Evolutionary conservation across 2,329 filamentous ascomycete genomes (phyloP), one percentile per base, ranked within the genome.

Genomic region (Fusarium euwallaceae): DNA sequence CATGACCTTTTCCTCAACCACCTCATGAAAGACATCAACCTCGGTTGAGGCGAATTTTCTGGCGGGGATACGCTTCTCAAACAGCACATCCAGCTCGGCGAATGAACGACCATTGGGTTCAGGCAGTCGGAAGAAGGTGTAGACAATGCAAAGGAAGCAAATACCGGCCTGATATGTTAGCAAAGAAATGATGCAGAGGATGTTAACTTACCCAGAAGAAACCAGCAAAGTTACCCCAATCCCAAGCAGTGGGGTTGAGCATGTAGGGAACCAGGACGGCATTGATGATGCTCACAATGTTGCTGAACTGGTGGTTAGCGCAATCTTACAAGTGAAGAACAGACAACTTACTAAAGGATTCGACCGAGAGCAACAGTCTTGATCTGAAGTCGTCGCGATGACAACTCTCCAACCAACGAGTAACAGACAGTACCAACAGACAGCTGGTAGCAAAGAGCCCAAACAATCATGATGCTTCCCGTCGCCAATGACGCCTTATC

Each of bases 391-490:
- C 95, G 89, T 17, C 94, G 90, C 0, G 94, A 95, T 0, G 94
- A 95, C 27, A 98, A 84, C 82, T 98, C 95, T 1, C 93, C 91
- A 4, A 98, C 95, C 14, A 98, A 89, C 0, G 94, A 97, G 84
- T 97, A 98, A 82, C 93, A 95, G 6, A 97, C 94, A 0, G 95
- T 97, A 41, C 95, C 95, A 59, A 98, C 95, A 0, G 94, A 94
- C 58, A 96, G 87, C 81, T 98, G 94, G 84, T 97, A 98, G 78
- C 92, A 90, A 53, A 97, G 85, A 1, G 95, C 92, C 93, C 93
- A 97, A 66, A 92, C 83, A 36, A 97, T 87, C 93, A 98, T 95
- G 83, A 98, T 93, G 70, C 89, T 90, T 20, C 94, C 94, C 0
- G 94, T 97, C 1, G 94, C 94, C 67, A 96, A 85, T 4, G 93